phyloP scores from a whole-genome alignment of 257 asterid species.

The Lantana camara region DNA sequence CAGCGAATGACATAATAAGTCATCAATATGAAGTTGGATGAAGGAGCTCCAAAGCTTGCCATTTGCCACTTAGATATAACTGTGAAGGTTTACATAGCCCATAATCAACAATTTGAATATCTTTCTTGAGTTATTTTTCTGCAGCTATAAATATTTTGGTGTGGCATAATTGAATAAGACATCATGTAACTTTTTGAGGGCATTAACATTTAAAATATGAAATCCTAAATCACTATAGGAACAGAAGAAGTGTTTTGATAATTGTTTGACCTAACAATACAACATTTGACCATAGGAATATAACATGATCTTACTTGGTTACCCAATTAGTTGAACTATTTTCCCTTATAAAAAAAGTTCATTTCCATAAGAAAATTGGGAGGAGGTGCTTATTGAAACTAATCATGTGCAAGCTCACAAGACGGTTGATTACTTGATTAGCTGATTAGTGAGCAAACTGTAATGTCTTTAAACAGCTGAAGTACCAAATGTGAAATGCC shows the following conservation, averaged over 20 bases:
- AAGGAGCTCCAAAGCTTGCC: not conserved
- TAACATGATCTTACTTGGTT: not conserved
- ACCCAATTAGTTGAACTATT: constrained; percentile 8
- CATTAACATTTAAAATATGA: not conserved
- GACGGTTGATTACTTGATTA: not conserved
- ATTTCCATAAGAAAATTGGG: not conserved
- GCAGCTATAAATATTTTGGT: not conserved
- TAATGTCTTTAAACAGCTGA: no score
- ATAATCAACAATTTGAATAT: not conserved
- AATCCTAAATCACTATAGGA: not conserved
- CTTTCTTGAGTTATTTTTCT: not conserved
- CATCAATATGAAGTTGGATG: not conserved
- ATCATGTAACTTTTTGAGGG: not conserved
- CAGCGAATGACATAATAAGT: not conserved
- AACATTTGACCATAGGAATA: no score
- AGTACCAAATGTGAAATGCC: no score
- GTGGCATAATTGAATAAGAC: not conserved
- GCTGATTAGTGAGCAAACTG: no score
- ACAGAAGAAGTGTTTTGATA: not conserved
- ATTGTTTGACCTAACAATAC: no score
- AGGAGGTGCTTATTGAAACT: not conserved
- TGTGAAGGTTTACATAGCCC: not conserved
- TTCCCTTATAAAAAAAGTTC: not conserved
- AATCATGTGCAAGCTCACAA: not conserved
- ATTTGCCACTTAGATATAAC: not conserved